A percentile compares a stretch with the other conserved stretches of the same genome.
These are phyloP conservation scores for Kodamaea anthophila DNA, from an alignment of 1,139 yeast genomes.

Conservation along the genomic window DNA sequence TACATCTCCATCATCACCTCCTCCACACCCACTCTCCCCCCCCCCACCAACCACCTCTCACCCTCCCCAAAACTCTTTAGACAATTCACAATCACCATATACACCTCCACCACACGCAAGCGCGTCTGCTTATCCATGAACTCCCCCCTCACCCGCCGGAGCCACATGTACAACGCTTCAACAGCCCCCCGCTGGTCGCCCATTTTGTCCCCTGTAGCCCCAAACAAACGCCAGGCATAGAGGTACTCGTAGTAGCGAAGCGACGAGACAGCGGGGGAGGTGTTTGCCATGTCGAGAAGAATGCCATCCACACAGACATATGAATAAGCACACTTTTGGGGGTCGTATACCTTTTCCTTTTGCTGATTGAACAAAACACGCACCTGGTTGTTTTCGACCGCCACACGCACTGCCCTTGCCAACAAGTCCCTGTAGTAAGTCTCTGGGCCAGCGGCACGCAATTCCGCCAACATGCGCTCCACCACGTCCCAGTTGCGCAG, in stretches of 20 bases:
- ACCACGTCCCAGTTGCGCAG: conserved; percentile 22
- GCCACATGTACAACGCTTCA: conserved; percentile 52
- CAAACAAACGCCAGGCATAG: conserved; percentile 47
- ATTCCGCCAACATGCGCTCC: conserved; percentile 21
- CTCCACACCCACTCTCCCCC: conserved; percentile 1
- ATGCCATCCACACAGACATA: conserved; percentile 34
- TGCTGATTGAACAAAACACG: conserved; percentile 5
- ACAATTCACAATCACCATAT: conserved; percentile 44
- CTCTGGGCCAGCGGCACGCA: conserved; percentile 9
- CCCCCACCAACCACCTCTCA: conserved; percentile 48
- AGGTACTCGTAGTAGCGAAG: conserved; percentile 47
- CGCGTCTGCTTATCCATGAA: conserved; percentile 21
- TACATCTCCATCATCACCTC: conserved; percentile 3
- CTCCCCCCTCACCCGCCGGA: conserved; percentile 31
- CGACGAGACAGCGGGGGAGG: conserved; percentile 27
- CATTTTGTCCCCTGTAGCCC: conserved; percentile 16
- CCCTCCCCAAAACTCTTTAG: conserved; percentile 38
- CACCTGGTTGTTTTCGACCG: conserved; percentile 19
- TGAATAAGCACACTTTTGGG: too few species aligned
- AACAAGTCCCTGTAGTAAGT: conserved; percentile 12
- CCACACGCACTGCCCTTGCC: conserved; percentile 20
- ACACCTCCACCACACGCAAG: conserved; percentile 36
- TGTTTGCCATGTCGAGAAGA: conserved; percentile 33
- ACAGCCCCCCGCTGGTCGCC: conserved; percentile 49
- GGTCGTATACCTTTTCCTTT: background rate